These are phyloP conservation scores for Penicillium sp. DNA, from an alignment of 2,329 filamentous ascomycete species.

Conservation along the genomic window DNA sequence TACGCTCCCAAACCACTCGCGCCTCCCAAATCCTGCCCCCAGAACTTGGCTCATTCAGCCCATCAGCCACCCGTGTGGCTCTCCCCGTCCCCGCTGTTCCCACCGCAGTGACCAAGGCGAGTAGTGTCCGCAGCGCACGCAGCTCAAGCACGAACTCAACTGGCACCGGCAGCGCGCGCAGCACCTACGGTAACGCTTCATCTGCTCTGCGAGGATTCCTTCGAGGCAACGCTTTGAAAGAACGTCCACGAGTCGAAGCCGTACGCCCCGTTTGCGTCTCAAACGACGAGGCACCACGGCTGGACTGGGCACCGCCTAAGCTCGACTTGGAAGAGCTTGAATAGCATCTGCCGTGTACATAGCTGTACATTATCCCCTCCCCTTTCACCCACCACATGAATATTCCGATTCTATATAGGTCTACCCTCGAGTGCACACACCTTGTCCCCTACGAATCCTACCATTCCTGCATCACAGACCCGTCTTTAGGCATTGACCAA, in stretches of 20 bases:
- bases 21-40: constrained; percentile 22
- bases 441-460: background rate
- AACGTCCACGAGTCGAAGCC: constrained; percentile 29
- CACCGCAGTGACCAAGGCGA: constrained; percentile 25
- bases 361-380: background rate
- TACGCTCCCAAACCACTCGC: constrained; percentile 28
- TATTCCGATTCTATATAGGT: background rate
- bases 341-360: constrained; percentile 11
- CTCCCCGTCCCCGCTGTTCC: constrained; percentile 34
- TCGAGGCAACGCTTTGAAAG: constrained; percentile 28
- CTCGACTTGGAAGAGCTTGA: constrained; percentile 33
- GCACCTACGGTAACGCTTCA: constrained; percentile 35
- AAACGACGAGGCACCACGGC: constrained; percentile 32
- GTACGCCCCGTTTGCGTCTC: constrained; percentile 32
- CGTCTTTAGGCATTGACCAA: background rate
- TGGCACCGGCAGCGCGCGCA: constrained; percentile 35
- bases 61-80: constrained; percentile 27
- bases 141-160: constrained; percentile 39
- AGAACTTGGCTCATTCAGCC: constrained; percentile 22
- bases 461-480: background rate
- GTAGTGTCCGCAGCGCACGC: constrained; percentile 37
- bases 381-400: background rate
- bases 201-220: constrained; percentile 39
- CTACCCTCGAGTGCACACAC: background rate
- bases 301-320: constrained; percentile 40